phyloP scores from a whole-genome alignment of 2,329 filamentous ascomycete genomes.

The Penicillium sp. region DNA sequence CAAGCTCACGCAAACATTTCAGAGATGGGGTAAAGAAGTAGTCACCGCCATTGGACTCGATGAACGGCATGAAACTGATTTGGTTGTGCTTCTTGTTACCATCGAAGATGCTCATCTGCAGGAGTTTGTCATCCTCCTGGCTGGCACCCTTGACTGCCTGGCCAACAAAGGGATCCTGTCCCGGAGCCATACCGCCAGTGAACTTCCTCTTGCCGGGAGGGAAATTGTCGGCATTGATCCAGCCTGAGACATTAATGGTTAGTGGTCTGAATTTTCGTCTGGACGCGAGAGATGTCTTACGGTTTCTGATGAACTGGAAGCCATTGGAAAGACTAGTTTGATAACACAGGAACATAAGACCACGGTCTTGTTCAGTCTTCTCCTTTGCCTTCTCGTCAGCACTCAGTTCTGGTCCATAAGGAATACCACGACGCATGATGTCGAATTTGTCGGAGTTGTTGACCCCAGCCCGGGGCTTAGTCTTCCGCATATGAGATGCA shows the following conservation, averaged over 20 bases:
- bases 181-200: constrained; percentile 1
- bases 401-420: constrained; percentile 43
- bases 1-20: not conserved
- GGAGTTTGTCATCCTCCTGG: not conserved
- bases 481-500: constrained; percentile 51
- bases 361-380: constrained; percentile 37
- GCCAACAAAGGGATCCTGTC: constrained; percentile 6
- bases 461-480: constrained; percentile 38
- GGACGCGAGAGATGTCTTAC: not conserved
- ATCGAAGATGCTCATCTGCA: not conserved
- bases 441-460: constrained; percentile 29
- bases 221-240: constrained; percentile 4
- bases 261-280: not conserved
- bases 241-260: not conserved
- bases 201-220: not conserved
- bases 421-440: constrained; percentile 49
- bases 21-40: constrained; percentile 9
- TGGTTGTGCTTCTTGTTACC: not conserved
- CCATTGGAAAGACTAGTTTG: constrained; percentile 5
- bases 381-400: constrained; percentile 28
- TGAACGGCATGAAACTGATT: not conserved
- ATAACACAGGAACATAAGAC: constrained; percentile 49
- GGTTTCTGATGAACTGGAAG: constrained; percentile 4
- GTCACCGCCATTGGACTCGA: constrained; percentile 8
- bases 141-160: not conserved